Conservation (phyloP, 1,284 basidiomycete genomes). For the Ceratorhiza oryzae-sativae region DNA sequence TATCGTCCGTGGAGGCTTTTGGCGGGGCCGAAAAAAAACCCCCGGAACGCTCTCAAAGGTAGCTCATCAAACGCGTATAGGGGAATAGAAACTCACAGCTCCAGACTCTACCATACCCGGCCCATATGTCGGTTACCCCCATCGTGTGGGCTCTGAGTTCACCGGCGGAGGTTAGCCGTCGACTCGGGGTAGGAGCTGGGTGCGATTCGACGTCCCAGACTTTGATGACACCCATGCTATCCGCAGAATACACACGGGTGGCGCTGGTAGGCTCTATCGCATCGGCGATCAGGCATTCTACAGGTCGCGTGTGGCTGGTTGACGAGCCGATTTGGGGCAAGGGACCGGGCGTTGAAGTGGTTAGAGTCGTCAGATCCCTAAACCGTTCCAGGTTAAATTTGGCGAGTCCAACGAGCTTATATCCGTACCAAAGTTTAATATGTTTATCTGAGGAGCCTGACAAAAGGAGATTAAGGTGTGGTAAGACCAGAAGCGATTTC, state of each 20-base stretch:
- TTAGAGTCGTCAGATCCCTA: conserved; percentile 67
- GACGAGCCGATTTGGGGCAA: conserved; percentile 67
- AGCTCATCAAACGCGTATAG: conserved; percentile 4
- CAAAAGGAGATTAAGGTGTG: conserved; percentile 69
- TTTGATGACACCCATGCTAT: conserved; percentile 86
- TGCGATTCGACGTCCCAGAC: conserved; percentile 68
- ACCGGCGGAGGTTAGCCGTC: conserved; percentile 62
- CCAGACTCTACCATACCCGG: conserved; percentile 77
- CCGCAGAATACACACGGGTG: conserved; percentile 73
- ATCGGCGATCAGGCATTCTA: conserved; percentile 66
- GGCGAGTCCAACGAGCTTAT: background rate
- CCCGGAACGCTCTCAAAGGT: no score
- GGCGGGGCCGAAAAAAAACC: no score
- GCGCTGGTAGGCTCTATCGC: conserved; percentile 47
- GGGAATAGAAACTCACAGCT: conserved; percentile 64
- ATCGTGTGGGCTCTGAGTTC: conserved; percentile 78
- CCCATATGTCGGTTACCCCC: conserved; percentile 74
- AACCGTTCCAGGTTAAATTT: background rate
- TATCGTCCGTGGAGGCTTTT: conserved; percentile 91
- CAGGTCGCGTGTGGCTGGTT: conserved; percentile 75
- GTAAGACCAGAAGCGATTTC: conserved; percentile 77
- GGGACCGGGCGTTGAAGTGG: conserved; percentile 50
- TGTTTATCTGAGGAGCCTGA: conserved; percentile 93
- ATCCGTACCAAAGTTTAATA: conserved; percentile 81
- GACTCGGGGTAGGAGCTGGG: conserved; percentile 56